Base-by-base conservation (phyloP, 805 yeast species). In the Metschnikowia borealis region DNA sequence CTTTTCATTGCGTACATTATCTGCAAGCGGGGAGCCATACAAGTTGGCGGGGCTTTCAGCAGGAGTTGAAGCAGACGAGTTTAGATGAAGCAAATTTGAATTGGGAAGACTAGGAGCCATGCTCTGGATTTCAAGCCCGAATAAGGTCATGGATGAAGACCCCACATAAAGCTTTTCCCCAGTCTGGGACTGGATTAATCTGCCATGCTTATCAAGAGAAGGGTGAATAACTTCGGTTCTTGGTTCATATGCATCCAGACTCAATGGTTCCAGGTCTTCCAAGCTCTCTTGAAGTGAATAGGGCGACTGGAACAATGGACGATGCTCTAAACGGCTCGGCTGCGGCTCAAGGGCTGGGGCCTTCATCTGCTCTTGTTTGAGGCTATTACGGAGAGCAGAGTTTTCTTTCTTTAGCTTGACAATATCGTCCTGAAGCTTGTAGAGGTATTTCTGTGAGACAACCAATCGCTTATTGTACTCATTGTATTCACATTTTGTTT, bases 151-250 rank as follows among this genome's bases (percentile, higher is more conserved):
- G 0, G 92, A 85, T 0, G 91, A 85, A 0, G 90, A 83, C 0
- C 95, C 95, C 35, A 85, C 87, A 60, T 85, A 87, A 36, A 85
- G 78, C 50, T 81, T 77, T 58, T 85, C 89, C 4, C 92, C 92
- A 0, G 89, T 84, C 54, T 89, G 73, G 0, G 90, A 84, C 57
- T 84, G 85, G 2, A 87, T 82, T 38, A 87, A 68, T 47, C 89
- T 75, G 2, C 92, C 89, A 58, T 83, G 81, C 55, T 82, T 81
- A 57, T 84, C 89, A 21, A 86, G 74, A 48, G 86, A 83, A 7
- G 89, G 88, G 2, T 86, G 84, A 3, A 84, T 83, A 7, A 84
- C 81, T 56, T 84, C 88, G 17, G 49, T 57, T 36, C 43, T 47
- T 15, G 46, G 33, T 21, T 44, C 46, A 13, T 35, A 35, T 1